Conservation (phyloP, 2,329 filamentous ascomycete genomes). For the Aspergillus tanneri region DNA sequence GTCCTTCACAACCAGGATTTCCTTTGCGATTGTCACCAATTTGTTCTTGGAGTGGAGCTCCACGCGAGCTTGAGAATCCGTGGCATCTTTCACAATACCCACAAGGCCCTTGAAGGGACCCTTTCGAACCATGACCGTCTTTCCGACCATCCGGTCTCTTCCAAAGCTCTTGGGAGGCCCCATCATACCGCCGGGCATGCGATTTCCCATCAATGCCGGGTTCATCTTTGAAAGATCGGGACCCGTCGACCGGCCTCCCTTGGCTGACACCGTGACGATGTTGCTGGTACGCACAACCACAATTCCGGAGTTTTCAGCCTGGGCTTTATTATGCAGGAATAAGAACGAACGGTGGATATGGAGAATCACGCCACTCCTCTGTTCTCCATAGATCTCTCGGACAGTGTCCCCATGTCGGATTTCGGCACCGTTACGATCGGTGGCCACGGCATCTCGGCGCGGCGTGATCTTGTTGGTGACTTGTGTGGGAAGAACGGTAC, state of each 20-base stretch:
- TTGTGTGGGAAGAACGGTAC: slow-evolving; percentile 83
- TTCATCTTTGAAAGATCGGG: slow-evolving; percentile 91
- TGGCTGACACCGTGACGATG: slow-evolving; percentile 88
- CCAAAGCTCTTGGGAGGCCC: slow-evolving; percentile 71
- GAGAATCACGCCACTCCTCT: slow-evolving; percentile 81
- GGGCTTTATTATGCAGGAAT: slow-evolving; percentile 81
- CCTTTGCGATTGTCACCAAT: slow-evolving; percentile 79
- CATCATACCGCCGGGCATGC: slow-evolving; percentile 51
- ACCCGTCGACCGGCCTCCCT: slow-evolving; percentile 74
- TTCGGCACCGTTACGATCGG: slow-evolving; percentile 89
- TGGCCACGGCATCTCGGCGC: slow-evolving; percentile 81
- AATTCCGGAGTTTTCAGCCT: slow-evolving; percentile 82
- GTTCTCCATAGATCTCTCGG: slow-evolving; percentile 83
- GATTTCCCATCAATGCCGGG: slow-evolving; percentile 75
- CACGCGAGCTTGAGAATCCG: slow-evolving; percentile 79
- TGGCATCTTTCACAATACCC: slow-evolving; percentile 94
- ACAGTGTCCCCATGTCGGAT: slow-evolving; percentile 90
- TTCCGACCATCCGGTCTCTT: slow-evolving; percentile 80
- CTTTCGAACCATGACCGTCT: slow-evolving; percentile 84
- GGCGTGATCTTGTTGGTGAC: slow-evolving; percentile 85
- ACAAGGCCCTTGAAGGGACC: slow-evolving; percentile 90
- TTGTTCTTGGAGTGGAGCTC: slow-evolving; percentile 95
- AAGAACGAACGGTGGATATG: slow-evolving; percentile 93
- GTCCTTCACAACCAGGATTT: slow-evolving; percentile 81
- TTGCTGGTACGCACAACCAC: slow-evolving; percentile 84